Evolutionary conservation across 2,329 filamentous ascomycete species (phyloP).

Genomic region (Neofusicoccum sp.): DNA sequence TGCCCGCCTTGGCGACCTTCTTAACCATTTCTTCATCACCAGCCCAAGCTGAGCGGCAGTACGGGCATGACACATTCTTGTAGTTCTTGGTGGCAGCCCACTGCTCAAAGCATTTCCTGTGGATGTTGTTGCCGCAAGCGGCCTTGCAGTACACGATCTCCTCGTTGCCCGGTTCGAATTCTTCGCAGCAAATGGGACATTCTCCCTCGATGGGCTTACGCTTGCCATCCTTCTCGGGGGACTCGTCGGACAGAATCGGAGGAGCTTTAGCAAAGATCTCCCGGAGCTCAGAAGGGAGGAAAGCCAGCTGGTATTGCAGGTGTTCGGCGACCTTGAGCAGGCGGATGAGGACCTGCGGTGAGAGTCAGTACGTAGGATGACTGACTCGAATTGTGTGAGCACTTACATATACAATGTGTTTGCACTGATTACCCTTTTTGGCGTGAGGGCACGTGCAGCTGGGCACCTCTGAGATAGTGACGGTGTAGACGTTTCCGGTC

Average conservation of each 20-base stretch:
- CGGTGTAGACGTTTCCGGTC: constrained; percentile 62
- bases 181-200: constrained; percentile 62
- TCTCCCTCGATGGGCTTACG: constrained; percentile 61
- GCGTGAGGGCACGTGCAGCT: constrained; percentile 57
- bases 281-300: constrained; percentile 57
- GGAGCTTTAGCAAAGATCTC: constrained; percentile 56
- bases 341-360: constrained; percentile 50
- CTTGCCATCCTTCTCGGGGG: constrained; percentile 44
- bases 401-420: constrained; percentile 61
- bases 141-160: constrained; percentile 51
- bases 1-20: constrained; percentile 45
- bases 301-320: constrained; percentile 59
- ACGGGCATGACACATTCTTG: constrained; percentile 56
- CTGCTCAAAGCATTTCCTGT: constrained; percentile 50
- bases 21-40: constrained; percentile 45
- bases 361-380: not conserved
- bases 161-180: constrained; percentile 46
- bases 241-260: constrained; percentile 44
- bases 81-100: constrained; percentile 38
- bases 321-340: constrained; percentile 57
- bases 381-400: not conserved
- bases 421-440: constrained; percentile 59
- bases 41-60: constrained; percentile 60
- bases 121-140: constrained; percentile 57
- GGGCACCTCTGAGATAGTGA: constrained; percentile 53